These are phyloP conservation scores for Dioszegia crocea DNA, from an alignment of 768 basidiomycete species.

Conservation along the genomic window DNA sequence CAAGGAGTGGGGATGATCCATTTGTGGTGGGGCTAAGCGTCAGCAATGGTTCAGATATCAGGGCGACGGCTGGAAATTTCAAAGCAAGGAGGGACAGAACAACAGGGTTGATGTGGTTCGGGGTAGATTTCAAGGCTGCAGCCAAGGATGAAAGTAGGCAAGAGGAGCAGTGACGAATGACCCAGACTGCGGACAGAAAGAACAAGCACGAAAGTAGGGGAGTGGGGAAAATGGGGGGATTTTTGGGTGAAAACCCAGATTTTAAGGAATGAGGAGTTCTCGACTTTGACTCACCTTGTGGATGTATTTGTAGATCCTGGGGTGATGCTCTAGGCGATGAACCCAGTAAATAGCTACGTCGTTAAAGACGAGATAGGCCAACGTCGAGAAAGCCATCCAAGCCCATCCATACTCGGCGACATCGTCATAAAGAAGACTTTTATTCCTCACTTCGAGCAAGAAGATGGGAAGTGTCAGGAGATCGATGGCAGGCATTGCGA, in stretches of 20 bases:
- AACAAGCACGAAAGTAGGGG: no score
- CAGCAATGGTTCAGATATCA: not conserved
- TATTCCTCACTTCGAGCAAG: constrained; percentile 81
- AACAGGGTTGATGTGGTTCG: no score
- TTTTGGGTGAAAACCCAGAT: no score
- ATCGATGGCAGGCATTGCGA: constrained; percentile 77
- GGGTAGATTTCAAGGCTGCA: no score
- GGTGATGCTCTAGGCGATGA: constrained; percentile 84
- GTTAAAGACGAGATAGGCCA: constrained; percentile 70
- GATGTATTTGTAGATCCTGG: constrained; percentile 76
- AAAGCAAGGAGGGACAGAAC: no score
- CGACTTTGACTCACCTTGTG: constrained; percentile 59
- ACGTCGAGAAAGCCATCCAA: constrained; percentile 27
- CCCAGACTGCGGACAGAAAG: no score
- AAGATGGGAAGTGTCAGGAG: constrained; percentile 90
- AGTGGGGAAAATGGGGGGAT: no score
- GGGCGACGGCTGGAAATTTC: no score
- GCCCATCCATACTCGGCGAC: constrained; percentile 67
- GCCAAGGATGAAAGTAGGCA: no score
- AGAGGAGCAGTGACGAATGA: no score
- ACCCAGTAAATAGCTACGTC: constrained; percentile 95
- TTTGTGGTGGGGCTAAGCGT: constrained; percentile 77
- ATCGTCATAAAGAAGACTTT: constrained; percentile 71
- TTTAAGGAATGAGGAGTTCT: not conserved
- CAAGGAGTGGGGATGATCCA: constrained; percentile 98